phyloP scores from a whole-genome alignment of 108 stramenopile genomes.

The Hondaea fermentalgiana region DNA sequence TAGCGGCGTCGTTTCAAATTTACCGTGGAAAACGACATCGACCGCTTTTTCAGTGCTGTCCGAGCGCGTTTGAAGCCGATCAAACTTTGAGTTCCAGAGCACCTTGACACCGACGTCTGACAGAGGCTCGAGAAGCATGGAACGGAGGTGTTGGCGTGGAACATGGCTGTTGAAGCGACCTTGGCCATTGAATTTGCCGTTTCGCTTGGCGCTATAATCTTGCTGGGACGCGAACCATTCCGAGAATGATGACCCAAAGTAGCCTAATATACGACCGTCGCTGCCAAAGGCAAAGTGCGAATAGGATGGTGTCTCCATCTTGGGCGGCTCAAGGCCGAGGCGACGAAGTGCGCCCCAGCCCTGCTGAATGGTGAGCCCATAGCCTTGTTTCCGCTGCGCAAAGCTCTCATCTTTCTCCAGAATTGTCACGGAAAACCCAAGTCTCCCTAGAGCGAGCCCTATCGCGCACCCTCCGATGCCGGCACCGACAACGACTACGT shows the following conservation, averaged over 20 bases:
- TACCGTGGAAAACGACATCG: no score
- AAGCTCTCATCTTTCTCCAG: constrained; percentile 68
- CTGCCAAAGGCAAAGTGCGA: constrained; percentile 12
- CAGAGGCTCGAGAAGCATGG: neutral
- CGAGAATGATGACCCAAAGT: constrained; percentile 14
- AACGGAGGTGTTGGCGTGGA: neutral
- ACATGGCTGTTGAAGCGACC: constrained; percentile 48
- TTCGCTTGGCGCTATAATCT: constrained; percentile 18
- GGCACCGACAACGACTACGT: constrained; percentile 54
- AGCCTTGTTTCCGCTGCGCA: constrained; percentile 62
- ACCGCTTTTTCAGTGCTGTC: neutral
- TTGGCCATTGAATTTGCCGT: constrained; percentile 17
- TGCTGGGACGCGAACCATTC: neutral
- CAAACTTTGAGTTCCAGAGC: constrained; percentile 16
- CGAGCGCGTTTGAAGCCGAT: neutral
- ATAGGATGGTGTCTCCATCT: constrained; percentile 12
- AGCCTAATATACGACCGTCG: constrained; percentile 2
- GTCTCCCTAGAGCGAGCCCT: constrained; percentile 64
- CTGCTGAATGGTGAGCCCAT: constrained; percentile 82
- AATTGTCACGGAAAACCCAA: constrained; percentile 53
- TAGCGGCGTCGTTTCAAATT: neutral
- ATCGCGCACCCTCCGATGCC: constrained; percentile 71
- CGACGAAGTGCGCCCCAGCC: constrained; percentile 58
- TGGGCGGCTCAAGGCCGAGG: constrained; percentile 40
- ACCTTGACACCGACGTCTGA: constrained; percentile 25